A percentile compares a stretch with the other conserved stretches of the same genome.
Conservation (phyloP, 2,329 filamentous ascomycete genomes). For the Verticillium nubilum region DNA sequence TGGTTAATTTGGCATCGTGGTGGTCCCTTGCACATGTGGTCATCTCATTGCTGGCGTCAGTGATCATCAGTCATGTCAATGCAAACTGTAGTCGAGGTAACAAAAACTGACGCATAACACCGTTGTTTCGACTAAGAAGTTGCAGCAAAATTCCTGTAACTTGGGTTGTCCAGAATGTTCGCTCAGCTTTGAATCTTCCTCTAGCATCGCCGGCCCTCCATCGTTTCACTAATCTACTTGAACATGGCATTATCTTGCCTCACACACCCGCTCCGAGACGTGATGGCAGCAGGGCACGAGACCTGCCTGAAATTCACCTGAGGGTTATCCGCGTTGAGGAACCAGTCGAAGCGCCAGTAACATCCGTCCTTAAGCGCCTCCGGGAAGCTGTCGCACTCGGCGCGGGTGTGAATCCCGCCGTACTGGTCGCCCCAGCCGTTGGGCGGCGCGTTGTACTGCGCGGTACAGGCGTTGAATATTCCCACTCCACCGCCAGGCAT, state of each 20-base stretch:
- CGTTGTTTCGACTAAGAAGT: too few species aligned
- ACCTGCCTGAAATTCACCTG: slow-evolving; percentile 49
- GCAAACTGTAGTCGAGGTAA: neutral
- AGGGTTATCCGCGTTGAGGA: slow-evolving; percentile 53
- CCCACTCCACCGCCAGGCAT: slow-evolving; percentile 50
- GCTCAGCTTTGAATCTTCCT: too few species aligned
- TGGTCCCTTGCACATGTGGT: too few species aligned
- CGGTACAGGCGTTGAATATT: slow-evolving; percentile 36
- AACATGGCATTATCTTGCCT: slow-evolving; percentile 12
- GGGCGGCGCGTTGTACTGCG: slow-evolving; percentile 36
- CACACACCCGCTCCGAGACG: slow-evolving; percentile 29
- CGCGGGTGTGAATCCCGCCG: slow-evolving; percentile 47
- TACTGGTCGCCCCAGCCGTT: slow-evolving; percentile 53
- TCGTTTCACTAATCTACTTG: neutral
- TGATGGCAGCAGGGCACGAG: slow-evolving; percentile 45
- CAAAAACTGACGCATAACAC: too few species aligned
- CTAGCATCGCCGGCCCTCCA: too few species aligned
- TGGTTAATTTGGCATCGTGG: too few species aligned
- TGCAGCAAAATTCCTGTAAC: too few species aligned
- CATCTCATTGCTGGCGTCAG: too few species aligned
- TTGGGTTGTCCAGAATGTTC: too few species aligned
- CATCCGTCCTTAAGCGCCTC: slow-evolving; percentile 49
- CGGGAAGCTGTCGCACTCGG: slow-evolving; percentile 48
- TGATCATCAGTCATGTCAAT: neutral
- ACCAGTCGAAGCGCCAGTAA: slow-evolving; percentile 62